Percentiles rank a stretch among this genome's conserved stretches.
Evolutionary conservation across 2,329 filamentous ascomycete species (phyloP).

Genomic region (Xylaria sp.): DNA sequence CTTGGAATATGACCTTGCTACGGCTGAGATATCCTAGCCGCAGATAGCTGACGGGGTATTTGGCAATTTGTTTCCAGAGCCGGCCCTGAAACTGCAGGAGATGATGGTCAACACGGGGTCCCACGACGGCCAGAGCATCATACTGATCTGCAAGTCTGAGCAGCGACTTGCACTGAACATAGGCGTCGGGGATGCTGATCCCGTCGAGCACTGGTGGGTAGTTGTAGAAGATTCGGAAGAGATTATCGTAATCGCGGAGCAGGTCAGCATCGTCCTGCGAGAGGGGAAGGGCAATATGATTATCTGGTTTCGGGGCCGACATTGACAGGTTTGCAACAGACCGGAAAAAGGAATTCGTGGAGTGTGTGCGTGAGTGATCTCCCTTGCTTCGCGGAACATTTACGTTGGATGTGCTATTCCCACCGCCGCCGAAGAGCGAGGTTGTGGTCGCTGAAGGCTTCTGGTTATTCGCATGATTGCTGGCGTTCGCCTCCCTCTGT

Average conservation of each 20-base stretch:
- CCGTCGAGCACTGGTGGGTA: conserved; percentile 83
- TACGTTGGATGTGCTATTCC: conserved; percentile 55
- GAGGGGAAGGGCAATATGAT: conserved; percentile 56
- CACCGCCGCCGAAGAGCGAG: conserved; percentile 70
- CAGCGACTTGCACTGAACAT: conserved; percentile 92
- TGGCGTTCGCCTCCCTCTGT: conserved; percentile 72
- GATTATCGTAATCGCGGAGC: conserved; percentile 92
- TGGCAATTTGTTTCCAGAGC: conserved; percentile 95
- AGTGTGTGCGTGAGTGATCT: conserved; percentile 64
- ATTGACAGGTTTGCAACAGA: conserved; percentile 83
- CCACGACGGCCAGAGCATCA: conserved; percentile 87
- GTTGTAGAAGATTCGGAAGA: conserved; percentile 97
- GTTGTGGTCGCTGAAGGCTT: conserved; percentile 46
- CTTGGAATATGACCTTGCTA: conserved; percentile 83
- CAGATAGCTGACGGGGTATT: conserved; percentile 92
- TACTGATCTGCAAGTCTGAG: conserved; percentile 93
- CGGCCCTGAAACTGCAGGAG: conserved; percentile 89
- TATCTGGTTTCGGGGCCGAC: conserved; percentile 60
- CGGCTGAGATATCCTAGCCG: conserved; percentile 88
- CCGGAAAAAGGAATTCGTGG: conserved; percentile 76
- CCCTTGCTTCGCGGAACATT: conserved; percentile 64
- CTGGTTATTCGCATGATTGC: conserved; percentile 34
- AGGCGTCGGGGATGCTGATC: conserved; percentile 90
- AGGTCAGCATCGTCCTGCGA: conserved; percentile 76
- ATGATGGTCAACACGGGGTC: conserved; percentile 91